Evolutionary conservation across 257 asterid species (phyloP), one percentile per base, ranked within the genome.

Genomic region (Osmanthus fragrans): DNA sequence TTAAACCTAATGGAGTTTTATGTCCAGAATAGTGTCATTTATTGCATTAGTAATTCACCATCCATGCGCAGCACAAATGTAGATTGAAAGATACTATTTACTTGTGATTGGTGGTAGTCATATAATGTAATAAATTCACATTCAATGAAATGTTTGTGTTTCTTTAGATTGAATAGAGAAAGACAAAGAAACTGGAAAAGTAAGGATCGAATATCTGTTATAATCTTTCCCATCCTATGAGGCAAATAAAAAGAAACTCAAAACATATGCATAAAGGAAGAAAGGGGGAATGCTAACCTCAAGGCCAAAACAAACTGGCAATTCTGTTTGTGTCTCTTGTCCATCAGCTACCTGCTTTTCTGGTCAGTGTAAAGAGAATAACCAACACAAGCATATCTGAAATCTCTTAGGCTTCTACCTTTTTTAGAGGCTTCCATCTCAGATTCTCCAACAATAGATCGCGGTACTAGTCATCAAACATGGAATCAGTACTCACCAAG

Each of bases 261-360:
- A 65, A 10, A 79, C 40, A 72, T 18, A 25, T 12, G 76, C 70
- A 51, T 12, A 49, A 66, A 64, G 42, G 68, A 74, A 27, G n/a
- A 11, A 63, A 8, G 19, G 42, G 67, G 58, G 58, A 70, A 86
- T 69, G 82, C 90, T 49, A 86, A 95, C 99, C 98, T 93, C 97
- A 82, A 91, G 87, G 75, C 99, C 99, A 40, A 89, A 81, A 78
- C 99, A 95, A 37, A 88, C 83, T 3, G 99, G 99, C 76, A 95
- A 80, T 82, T 87, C 96, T 2, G 92, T 78, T 80, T 75, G 87
- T 72, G 81, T 39, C 82, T 86, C 83, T 76, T 83, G 87, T 40
- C 71, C 90, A 54, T 82, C 77, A 56, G 84, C 56, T 70, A 89
- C 71, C 70, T 76, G 82, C 49, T 72, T 84, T 93, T 88, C 63